A percentile compares a stretch with the other conserved stretches of the same genome.
These are phyloP conservation scores for Anisodus tanguticus DNA, from an alignment of 257 asterid genomes.

Conservation along the genomic window DNA sequence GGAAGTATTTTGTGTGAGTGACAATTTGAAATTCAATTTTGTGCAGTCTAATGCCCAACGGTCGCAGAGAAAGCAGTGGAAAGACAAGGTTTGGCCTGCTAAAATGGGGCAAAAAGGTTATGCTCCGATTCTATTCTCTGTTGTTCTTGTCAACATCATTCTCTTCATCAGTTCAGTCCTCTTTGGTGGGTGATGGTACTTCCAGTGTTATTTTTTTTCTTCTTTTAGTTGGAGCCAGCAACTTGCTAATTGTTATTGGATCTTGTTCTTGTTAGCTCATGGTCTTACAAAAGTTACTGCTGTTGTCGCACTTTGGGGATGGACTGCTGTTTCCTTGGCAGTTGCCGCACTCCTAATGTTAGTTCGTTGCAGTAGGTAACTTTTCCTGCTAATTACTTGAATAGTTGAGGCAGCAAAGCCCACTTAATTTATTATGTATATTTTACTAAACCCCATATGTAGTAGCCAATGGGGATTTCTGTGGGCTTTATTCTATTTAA, in stretches of 20 bases:
- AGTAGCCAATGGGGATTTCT: neutral
- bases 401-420: conserved; percentile 29
- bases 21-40: conserved; percentile 42
- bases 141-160: conserved; percentile 60
- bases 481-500: neutral
- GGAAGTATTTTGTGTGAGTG: conserved; percentile 32
- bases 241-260: conserved; percentile 42
- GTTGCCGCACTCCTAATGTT: conserved; percentile 76
- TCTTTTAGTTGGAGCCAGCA: conserved; percentile 30
- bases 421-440: neutral
- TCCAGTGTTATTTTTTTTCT: conserved; percentile 25
- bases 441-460: neutral
- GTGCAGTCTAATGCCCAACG: conserved; percentile 73
- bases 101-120: conserved; percentile 68
- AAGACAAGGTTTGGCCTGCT: conserved; percentile 53
- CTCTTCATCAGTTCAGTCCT: conserved; percentile 77
- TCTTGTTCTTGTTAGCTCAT: conserved; percentile 68
- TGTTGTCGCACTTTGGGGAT: conserved; percentile 91
- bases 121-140: conserved; percentile 78
- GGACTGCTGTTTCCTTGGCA: conserved; percentile 78
- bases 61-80: conserved; percentile 60
- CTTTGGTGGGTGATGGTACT: conserved; percentile 62
- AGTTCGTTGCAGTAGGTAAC: conserved; percentile 80
- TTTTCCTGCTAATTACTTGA: conserved; percentile 26
- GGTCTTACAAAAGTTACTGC: conserved; percentile 86